A percentile compares a stretch with the other conserved stretches of the same genome.
phyloP scores from a whole-genome alignment of 2,329 filamentous ascomycete genomes.

The Epichloe baconii region DNA sequence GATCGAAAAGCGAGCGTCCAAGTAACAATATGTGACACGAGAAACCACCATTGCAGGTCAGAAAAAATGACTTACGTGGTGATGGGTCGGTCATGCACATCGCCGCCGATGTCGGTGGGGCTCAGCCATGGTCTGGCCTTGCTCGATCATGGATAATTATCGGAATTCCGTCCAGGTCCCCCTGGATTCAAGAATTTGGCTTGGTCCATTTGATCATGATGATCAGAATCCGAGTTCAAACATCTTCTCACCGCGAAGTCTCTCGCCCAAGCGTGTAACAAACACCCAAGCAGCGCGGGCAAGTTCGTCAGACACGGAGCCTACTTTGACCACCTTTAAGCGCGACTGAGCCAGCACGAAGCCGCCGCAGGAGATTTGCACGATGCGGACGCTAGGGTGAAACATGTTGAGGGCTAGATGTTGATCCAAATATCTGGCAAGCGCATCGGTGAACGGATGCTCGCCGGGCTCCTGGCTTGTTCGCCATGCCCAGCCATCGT shows the following conservation, averaged over 20 bases:
- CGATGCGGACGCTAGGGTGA: constrained; percentile 39
- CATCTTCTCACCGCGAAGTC: constrained; percentile 15
- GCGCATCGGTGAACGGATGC: constrained; percentile 34
- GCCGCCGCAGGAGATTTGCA: constrained; percentile 40
- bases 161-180: background rate
- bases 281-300: constrained; percentile 25
- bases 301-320: constrained; percentile 17
- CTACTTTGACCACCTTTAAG: constrained; percentile 31
- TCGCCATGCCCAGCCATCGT: constrained; percentile 42
- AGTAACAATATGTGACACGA: background rate
- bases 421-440: constrained; percentile 35
- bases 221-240: constrained; percentile 4
- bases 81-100: background rate
- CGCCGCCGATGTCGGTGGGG: constrained; percentile 3
- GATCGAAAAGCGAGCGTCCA: background rate
- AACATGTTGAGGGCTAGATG: constrained; percentile 43
- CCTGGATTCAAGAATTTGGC: background rate
- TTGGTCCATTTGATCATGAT: background rate
- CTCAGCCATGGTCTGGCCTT: background rate
- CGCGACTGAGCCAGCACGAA: constrained; percentile 41
- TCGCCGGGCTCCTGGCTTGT: constrained; percentile 8
- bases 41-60: background rate
- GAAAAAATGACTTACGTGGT: background rate
- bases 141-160: no score
- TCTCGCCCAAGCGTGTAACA: constrained; percentile 22